phyloP scores from a whole-genome alignment of 768 basidiomycete genomes.

The Harrya chromipes region DNA sequence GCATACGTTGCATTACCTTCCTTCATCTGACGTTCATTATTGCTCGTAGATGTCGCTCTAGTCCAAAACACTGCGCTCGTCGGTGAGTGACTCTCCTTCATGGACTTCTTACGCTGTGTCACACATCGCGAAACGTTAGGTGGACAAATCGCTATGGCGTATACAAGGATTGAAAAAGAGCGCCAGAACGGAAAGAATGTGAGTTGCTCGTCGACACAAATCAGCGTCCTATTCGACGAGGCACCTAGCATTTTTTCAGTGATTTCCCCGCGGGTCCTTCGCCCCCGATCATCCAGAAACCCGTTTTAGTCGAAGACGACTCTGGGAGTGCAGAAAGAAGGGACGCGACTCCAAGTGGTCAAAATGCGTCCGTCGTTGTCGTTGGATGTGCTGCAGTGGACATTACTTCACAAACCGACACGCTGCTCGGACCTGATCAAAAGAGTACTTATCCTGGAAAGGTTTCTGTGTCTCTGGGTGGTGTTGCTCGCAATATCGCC shows the following conservation, averaged over 20 bases:
- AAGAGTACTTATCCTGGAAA: slow-evolving; percentile 80
- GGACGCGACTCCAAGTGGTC: slow-evolving; percentile 3
- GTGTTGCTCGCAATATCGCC: slow-evolving; percentile 93
- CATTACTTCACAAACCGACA: slow-evolving; percentile 60
- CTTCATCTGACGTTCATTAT: neutral
- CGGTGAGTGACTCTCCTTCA: slow-evolving; percentile 45
- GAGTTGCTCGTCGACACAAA: slow-evolving; percentile 1
- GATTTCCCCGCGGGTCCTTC: neutral
- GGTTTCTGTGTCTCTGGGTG: slow-evolving; percentile 73
- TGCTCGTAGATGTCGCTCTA: slow-evolving; percentile 70
- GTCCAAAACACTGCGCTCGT: slow-evolving; percentile 85
- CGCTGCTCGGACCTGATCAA: slow-evolving; percentile 32
- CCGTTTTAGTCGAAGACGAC: neutral
- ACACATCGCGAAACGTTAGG: slow-evolving; percentile 40
- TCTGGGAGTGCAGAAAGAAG: neutral
- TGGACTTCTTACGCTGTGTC: neutral
- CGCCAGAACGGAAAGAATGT: slow-evolving; percentile 17
- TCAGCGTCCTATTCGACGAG: neutral
- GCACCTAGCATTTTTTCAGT: slow-evolving; percentile 13
- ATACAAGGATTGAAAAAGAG: slow-evolving; percentile 49
- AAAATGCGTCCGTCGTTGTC: slow-evolving; percentile 55
- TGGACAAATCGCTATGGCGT: slow-evolving; percentile 74
- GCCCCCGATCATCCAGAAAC: neutral
- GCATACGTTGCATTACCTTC: slow-evolving; percentile 22
- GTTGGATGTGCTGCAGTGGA: slow-evolving; percentile 90